phyloP scores from a whole-genome alignment of 768 basidiomycete species.

The Leucosporidium creatinivorum region DNA sequence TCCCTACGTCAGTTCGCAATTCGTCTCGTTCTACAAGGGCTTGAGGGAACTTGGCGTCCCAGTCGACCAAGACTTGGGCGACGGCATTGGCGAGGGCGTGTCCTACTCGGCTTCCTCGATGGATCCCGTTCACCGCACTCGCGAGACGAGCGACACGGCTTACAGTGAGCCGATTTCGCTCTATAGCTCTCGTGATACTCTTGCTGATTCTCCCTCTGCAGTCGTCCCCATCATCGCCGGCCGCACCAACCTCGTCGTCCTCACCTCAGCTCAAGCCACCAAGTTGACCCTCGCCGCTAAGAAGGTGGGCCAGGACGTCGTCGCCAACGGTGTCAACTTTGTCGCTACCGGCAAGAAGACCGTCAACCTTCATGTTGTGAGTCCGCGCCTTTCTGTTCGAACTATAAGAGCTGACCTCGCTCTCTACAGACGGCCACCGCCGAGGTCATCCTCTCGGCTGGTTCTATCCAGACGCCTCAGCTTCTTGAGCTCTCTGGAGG shows the following conservation, averaged over 20 bases:
- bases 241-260: slow-evolving; percentile 41
- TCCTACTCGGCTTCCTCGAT: slow-evolving; percentile 8
- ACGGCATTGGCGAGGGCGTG: slow-evolving; percentile 6
- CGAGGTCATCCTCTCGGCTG: slow-evolving; percentile 37
- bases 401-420: not conserved
- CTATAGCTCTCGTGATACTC: not conserved
- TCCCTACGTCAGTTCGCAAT: slow-evolving; percentile 17
- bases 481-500: slow-evolving; percentile 29
- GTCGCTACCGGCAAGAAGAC: not conserved
- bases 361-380: not conserved
- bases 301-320: not conserved
- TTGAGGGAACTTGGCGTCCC: slow-evolving; percentile 4
- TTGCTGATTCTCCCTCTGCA: not conserved
- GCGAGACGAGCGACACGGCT: slow-evolving; percentile 12
- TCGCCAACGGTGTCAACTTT: slow-evolving; percentile 15
- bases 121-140: not conserved
- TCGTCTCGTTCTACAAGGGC: slow-evolving; percentile 8
- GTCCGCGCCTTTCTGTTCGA: not conserved
- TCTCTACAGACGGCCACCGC: not conserved
- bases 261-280: slow-evolving; percentile 45
- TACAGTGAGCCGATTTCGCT: slow-evolving; percentile 24
- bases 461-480: slow-evolving; percentile 28
- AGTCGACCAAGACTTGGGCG: slow-evolving; percentile 8
- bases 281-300: slow-evolving; percentile 1
- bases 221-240: not conserved